Evolutionary conservation across 106 monocot genomes (phyloP), one percentile per base, ranked within the genome.

Genomic region (Platanthera guangdongensis): DNA sequence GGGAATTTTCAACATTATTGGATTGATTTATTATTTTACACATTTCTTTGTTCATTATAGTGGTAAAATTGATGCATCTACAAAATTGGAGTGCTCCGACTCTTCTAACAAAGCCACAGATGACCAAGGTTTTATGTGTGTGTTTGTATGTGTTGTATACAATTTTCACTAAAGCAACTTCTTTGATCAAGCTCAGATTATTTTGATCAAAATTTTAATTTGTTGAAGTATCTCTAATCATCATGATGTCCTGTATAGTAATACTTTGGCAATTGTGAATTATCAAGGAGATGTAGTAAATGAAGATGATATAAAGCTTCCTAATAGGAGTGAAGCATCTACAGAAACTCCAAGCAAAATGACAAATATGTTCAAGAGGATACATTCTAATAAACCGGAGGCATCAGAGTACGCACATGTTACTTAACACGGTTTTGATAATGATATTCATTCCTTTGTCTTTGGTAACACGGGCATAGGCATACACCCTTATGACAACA

Each of bases 41-140:
- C 21, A 8, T 32, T 32, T 50, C 39, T 39, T 78, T 5, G 74
- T 72, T 8, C n/a, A 72, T 52, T 59, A 47, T 64, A 93, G 93
- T 77, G 72, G 69, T 39, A 51, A 75, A 57, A 70, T 46, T 28
- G 78, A 47, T 21, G 15, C 21, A 39, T 54, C 69, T 59, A 75
- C 63, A 14, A 76, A 30, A 68, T 60, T 75, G 12, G 75, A 81
- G 62, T 50, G 59, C 73, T 46, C 84, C 59, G 68, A 68, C 4
- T 63, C 72, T 54, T 75, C 67, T 49, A 11, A 57, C 22, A 76
- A 79, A 57, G 83, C 73, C 71, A 77, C 9, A 19, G 57, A 30
- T 45, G 81, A 81, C 21, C 75, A 86, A 54, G 57, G 69, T 25
- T 89, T 87, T 73, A 78, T n/a, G n/a, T n/a, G n/a, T n/a, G n/a